These are phyloP conservation scores for Pleoardoris graminearum DNA, from an alignment of 2,329 filamentous ascomycete genomes.

Conservation along the genomic window DNA sequence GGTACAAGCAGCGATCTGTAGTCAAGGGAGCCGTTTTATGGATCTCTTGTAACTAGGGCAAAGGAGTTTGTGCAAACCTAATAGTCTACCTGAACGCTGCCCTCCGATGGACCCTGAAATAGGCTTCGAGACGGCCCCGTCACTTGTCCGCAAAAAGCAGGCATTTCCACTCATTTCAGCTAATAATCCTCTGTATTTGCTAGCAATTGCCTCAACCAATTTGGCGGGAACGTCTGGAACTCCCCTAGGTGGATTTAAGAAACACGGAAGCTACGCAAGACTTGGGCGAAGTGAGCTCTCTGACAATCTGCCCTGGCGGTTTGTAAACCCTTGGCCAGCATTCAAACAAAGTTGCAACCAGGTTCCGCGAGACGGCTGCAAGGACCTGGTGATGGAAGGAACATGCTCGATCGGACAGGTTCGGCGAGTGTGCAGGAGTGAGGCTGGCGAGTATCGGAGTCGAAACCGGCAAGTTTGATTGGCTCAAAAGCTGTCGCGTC, in stretches of 20 bases:
- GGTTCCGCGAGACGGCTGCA: too few relatives aligned
- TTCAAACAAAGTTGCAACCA: too few relatives aligned
- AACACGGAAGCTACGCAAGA: neutral
- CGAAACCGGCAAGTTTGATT: too few relatives aligned
- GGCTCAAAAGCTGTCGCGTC: too few relatives aligned
- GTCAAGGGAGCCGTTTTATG: neutral
- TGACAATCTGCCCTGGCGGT: too few relatives aligned
- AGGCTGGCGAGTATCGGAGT: too few relatives aligned
- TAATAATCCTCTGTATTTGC: neutral
- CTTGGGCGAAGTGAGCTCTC: neutral
- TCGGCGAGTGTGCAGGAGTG: neutral
- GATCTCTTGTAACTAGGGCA: neutral
- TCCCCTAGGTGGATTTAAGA: neutral
- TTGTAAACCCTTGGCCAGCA: too few relatives aligned
- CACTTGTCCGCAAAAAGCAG: slow-evolving; percentile 7
- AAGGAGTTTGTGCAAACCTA: neutral
- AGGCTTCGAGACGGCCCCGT: neutral
- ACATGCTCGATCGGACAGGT: neutral
- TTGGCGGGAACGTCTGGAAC: neutral
- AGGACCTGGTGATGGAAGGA: neutral
- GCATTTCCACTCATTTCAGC: neutral
- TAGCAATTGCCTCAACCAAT: neutral
- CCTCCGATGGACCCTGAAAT: neutral
- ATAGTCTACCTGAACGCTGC: neutral
- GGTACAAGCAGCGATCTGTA: neutral